Conservation (phyloP, 2,329 filamentous ascomycete genomes). For the Arthroderma sp. region DNA sequence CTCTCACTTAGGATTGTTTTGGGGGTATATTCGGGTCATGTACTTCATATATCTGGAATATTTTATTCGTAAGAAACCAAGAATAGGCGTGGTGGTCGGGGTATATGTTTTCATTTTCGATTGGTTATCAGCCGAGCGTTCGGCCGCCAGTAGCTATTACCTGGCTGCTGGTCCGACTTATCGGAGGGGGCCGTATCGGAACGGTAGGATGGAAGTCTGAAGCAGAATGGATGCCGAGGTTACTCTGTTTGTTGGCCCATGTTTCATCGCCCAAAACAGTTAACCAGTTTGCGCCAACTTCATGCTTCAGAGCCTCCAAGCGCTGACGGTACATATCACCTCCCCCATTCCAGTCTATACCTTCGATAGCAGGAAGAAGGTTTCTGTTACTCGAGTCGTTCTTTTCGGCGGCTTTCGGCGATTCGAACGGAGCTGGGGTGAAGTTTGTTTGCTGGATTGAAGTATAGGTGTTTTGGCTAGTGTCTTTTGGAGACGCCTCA, state of each 20-base stretch:
- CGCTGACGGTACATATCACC: conserved; percentile 76
- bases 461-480: not conserved
- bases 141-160: conserved; percentile 30
- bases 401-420: conserved; percentile 1
- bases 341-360: conserved; percentile 32
- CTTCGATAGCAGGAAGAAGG: conserved; percentile 15
- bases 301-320: conserved; percentile 71
- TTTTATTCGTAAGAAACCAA: too few species aligned
- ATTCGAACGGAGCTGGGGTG: not conserved
- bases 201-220: conserved; percentile 21
- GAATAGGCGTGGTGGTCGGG: not conserved
- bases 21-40: too few species aligned
- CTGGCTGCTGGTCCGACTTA: conserved; percentile 26
- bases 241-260: conserved; percentile 31
- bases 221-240: conserved; percentile 17
- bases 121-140: conserved; percentile 20
- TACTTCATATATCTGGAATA: too few species aligned
- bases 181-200: conserved; percentile 19
- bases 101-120: not conserved
- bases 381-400: conserved; percentile 6
- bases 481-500: not conserved
- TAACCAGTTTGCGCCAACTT: conserved; percentile 78
- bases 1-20: too few species aligned
- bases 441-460: not conserved
- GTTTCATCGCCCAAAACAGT: conserved; percentile 70